Conservation (phyloP, 495 filamentous ascomycete species). For the Aspergillus leporis region DNA sequence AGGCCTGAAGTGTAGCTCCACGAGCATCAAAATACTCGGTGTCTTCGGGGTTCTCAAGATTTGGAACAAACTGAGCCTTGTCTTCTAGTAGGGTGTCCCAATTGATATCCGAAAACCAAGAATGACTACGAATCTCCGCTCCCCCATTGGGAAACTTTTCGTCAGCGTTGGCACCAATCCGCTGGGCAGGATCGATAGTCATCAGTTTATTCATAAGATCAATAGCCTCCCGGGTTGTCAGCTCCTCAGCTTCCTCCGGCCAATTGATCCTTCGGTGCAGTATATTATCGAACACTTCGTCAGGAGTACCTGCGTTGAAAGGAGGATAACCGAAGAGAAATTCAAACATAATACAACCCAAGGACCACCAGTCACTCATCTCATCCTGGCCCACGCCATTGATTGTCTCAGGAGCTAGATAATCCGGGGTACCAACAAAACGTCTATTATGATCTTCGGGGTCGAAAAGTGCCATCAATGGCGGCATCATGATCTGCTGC, state of each 20-base stretch:
- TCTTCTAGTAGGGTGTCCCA: slow-evolving; percentile 91
- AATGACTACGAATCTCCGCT: slow-evolving; percentile 82
- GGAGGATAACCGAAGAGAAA: slow-evolving; percentile 91
- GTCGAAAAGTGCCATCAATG: slow-evolving; percentile 94
- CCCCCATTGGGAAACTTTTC: slow-evolving; percentile 80
- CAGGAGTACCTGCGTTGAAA: slow-evolving; percentile 87
- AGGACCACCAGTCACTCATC: slow-evolving; percentile 99
- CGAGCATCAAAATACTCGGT: slow-evolving; percentile 97
- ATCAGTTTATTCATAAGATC: slow-evolving; percentile 92
- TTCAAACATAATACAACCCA: slow-evolving; percentile 96
- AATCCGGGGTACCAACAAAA: slow-evolving; percentile 97
- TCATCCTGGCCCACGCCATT: slow-evolving; percentile 93
- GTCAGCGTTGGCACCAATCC: slow-evolving; percentile 80
- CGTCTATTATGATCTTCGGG: slow-evolving; percentile 89
- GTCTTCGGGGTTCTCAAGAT: slow-evolving; percentile 90
- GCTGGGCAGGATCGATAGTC: slow-evolving; percentile 73
- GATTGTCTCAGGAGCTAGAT: slow-evolving; percentile 95
- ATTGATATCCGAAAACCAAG: slow-evolving; percentile 85
- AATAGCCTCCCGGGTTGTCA: slow-evolving; percentile 80
- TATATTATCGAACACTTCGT: slow-evolving; percentile 97
- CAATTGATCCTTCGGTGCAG: slow-evolving; percentile 84
- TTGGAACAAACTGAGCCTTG: slow-evolving; percentile 93
- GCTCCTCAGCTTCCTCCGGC: slow-evolving; percentile 71
- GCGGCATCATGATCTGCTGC: slow-evolving; percentile 81
- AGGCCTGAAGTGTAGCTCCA: slow-evolving; percentile 85